Conservation (phyloP, 2,329 filamentous ascomycete species). For the Phyllachora maydis region DNA sequence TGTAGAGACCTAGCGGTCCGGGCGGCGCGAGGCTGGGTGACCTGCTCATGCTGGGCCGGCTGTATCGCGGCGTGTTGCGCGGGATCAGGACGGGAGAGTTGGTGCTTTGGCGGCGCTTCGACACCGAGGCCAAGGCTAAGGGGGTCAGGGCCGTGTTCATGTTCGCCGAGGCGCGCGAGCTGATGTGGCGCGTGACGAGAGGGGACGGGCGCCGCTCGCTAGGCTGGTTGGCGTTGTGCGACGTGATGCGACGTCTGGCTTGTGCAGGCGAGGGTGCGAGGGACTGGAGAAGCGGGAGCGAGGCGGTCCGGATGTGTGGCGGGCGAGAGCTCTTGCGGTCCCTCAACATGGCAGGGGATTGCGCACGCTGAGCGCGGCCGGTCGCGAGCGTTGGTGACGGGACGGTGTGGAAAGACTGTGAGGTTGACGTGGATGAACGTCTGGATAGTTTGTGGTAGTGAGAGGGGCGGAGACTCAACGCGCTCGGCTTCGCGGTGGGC, state of each 20-base stretch:
- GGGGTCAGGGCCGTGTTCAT: too few relatives aligned
- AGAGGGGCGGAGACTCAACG: slow-evolving; percentile 19
- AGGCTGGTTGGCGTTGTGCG: slow-evolving; percentile 13
- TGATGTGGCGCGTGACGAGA: slow-evolving; percentile 10
- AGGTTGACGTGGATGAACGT: slow-evolving; percentile 19
- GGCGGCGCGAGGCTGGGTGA: slow-evolving; percentile 13
- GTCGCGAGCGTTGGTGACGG: slow-evolving; percentile 15
- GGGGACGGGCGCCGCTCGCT: slow-evolving; percentile 17
- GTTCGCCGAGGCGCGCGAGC: slow-evolving; percentile 10
- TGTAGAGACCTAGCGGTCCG: slow-evolving; percentile 15
- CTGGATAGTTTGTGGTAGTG: slow-evolving; percentile 13
- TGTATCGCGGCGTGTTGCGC: slow-evolving; percentile 34
- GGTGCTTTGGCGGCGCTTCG: slow-evolving; percentile 23
- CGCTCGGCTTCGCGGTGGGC: slow-evolving; percentile 16
- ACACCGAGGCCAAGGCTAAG: slow-evolving; percentile 3
- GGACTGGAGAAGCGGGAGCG: slow-evolving; percentile 22
- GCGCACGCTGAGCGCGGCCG: slow-evolving; percentile 14
- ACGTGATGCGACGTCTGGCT: slow-evolving; percentile 22
- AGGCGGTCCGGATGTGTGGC: slow-evolving; percentile 27
- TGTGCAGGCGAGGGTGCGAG: slow-evolving; percentile 17
- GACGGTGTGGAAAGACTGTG: slow-evolving; percentile 16
- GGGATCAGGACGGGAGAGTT: slow-evolving; percentile 32
- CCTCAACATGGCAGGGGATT: slow-evolving; percentile 16
- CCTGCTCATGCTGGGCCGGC: slow-evolving; percentile 13
- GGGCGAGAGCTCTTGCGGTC: slow-evolving; percentile 21